Evolutionary conservation across 768 basidiomycete species (phyloP), one percentile per base, ranked within the genome.

Genomic region (Auricularia sp.): DNA sequence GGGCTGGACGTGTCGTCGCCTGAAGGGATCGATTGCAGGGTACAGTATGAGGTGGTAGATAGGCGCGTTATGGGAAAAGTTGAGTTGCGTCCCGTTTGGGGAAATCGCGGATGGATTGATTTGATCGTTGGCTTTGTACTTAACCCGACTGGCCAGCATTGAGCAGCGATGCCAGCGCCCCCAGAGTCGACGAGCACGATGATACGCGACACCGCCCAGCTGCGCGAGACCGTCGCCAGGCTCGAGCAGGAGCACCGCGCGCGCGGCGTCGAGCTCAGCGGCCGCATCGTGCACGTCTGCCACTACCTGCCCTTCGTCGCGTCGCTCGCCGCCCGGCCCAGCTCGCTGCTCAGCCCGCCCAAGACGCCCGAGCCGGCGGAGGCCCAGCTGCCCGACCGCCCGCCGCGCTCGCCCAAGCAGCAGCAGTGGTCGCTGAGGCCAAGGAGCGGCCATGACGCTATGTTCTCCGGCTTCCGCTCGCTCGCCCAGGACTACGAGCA

Each of bases 391-490:
- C 63, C n/a, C 64, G 67, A 54, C 6, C 65, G 65, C 5, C 65
- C 69, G 8, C 64, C 66, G 1, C 66, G 69, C 11, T 61, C 42
- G 68, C 65, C 56, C 66, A 73, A 70, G 65, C 68, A 65, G 65
- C 68, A 65, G 63, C 78, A 80, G 44, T 99, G 96, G 96, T 82
- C 84, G 18, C 78, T 99, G 4, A 75, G 83, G 1, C 84, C 87
- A 1, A 82, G 96, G 47, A 87, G 93, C 68, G 95, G 94, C 18
- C 97, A 98, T 73, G 84, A 92, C 8, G 96, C 96, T 11, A 94
- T 98, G 90, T 89, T 94, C 66, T 90, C 89, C 56, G 96, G 96
- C 37, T 94, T 98, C 71, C 85, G 87, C 63, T 90, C 89, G 11
- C 83, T 99, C 42, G 82, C 87, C 2, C 78, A 85, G 13, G 89